phyloP scores from a whole-genome alignment of 2,329 filamentous ascomycete genomes.

The Penicillium rolfsii region DNA sequence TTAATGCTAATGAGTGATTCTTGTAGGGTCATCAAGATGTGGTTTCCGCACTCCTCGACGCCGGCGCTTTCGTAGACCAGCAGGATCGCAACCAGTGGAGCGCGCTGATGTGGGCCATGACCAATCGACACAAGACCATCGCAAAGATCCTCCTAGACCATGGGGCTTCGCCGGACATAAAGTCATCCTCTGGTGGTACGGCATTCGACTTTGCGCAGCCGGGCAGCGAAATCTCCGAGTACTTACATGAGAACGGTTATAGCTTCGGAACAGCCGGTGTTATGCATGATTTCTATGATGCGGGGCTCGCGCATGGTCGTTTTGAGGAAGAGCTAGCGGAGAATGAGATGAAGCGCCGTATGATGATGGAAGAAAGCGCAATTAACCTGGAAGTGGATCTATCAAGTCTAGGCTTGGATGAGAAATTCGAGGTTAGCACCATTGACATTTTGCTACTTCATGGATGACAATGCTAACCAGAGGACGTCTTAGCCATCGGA shows the following conservation, averaged over 20 bases:
- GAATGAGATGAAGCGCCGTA: constrained; percentile 85
- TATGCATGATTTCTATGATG: constrained; percentile 86
- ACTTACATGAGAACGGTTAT: constrained; percentile 92
- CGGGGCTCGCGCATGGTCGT: constrained; percentile 86
- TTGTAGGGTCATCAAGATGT: constrained; percentile 82
- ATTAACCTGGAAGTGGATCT: constrained; percentile 95
- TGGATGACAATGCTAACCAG: neutral
- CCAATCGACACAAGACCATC: constrained; percentile 94
- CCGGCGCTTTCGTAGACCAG: constrained; percentile 84
- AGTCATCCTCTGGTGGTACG: constrained; percentile 89
- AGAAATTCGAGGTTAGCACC: constrained; percentile 78
- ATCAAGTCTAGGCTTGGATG: constrained; percentile 92
- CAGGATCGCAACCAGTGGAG: constrained; percentile 98
- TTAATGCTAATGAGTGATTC: constrained; percentile 14
- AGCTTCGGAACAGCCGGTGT: constrained; percentile 50
- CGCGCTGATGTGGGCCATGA: constrained; percentile 99
- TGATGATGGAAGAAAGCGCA: constrained; percentile 99
- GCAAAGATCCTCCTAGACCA: constrained; percentile 90
- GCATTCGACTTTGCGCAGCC: constrained; percentile 95
- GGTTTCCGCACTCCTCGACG: constrained; percentile 79
- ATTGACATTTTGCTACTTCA: neutral
- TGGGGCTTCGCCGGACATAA: constrained; percentile 92
- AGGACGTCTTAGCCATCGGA: constrained; percentile 57
- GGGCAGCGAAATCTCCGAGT: constrained; percentile 95
- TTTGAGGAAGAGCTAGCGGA: constrained; percentile 98